phyloP scores from a whole-genome alignment of 1,139 yeast species.

The Torulaspora pretoriensis region DNA sequence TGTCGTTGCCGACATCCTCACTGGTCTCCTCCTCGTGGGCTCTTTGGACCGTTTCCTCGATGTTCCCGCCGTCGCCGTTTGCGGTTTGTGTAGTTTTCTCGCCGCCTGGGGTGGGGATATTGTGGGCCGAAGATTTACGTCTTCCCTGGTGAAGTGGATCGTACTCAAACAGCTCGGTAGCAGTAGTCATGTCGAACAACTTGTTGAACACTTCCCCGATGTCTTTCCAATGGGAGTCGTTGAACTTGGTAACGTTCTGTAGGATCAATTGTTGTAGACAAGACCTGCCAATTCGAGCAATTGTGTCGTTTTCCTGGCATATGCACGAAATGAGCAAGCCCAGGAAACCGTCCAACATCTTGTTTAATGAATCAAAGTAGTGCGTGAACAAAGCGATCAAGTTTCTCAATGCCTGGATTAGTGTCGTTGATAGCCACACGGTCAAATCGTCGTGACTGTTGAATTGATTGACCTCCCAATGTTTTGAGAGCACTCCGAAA shows the following conservation, averaged over 20 bases:
- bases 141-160: constrained; percentile 51
- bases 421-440: constrained; percentile 93
- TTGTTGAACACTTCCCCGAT: constrained; percentile 59
- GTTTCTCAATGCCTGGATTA: constrained; percentile 90
- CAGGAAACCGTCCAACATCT: constrained; percentile 73
- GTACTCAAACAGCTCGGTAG: constrained; percentile 71
- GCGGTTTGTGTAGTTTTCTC: background rate
- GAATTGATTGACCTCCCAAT: constrained; percentile 67
- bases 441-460: constrained; percentile 76
- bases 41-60: constrained; percentile 33
- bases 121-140: constrained; percentile 19
- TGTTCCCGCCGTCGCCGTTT: constrained; percentile 12
- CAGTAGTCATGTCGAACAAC: constrained; percentile 79
- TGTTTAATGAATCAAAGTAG: constrained; percentile 69
- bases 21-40: constrained; percentile 35
- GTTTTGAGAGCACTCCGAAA: constrained; percentile 71
- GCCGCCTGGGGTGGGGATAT: background rate
- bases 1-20: constrained; percentile 36
- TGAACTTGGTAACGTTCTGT: constrained; percentile 67
- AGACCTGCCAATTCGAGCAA: constrained; percentile 88
- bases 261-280: constrained; percentile 75
- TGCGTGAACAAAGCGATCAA: constrained; percentile 79
- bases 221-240: constrained; percentile 67
- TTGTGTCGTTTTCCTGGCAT: constrained; percentile 94
- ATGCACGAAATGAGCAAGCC: constrained; percentile 79